Evolutionary conservation across 306 rosid genomes (phyloP), one percentile per base, ranked within the genome.

Genomic region (Prosopis cineraria): DNA sequence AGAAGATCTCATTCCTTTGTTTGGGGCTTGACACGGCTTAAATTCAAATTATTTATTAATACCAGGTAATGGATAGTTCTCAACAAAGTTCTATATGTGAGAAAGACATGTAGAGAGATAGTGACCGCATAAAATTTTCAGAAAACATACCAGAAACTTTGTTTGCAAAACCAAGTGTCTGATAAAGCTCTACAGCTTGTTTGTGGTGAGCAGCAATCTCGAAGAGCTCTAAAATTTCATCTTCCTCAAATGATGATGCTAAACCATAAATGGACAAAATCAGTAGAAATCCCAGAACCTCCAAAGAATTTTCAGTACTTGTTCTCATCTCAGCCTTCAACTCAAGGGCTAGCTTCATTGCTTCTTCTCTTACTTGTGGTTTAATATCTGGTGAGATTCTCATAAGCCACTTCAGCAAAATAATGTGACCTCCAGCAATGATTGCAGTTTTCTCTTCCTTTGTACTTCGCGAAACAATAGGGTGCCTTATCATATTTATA

Each of bases 241-340:
- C 83, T 72, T 66, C 68, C 19, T 68, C 16, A 37, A 87, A 84
- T 8, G 73, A 68, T 76, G 88, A 72, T 63, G 60, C 56, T 75
- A 92, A 82, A 55, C 83, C 84, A 72, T 85, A 90, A 24, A 82
- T 36, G 27, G 70, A 77, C 44, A 89, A 17, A 52, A 93, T 78
- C 59, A 73, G 87, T 65, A 93, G 78, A 80, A 89, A 88, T 48
- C 77, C 85, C 76, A 93, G 73, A 81, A 73, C 73, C 78, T 74
- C 89, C 76, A 73, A 56, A 33, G 84, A 82, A 68, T 83, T 63
- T 70, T 77, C 87, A 16, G 48, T 17, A 44, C 69, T 39, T 65
- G 50, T 70, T 62, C 50, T 31, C 43, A 86, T 77, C 73, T 71
- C 78, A 0, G 58, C 74, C 84, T 82, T 82, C 91, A 91, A 82